phyloP scores from a whole-genome alignment of 441 rosid genomes.

The Iberis amara region DNA sequence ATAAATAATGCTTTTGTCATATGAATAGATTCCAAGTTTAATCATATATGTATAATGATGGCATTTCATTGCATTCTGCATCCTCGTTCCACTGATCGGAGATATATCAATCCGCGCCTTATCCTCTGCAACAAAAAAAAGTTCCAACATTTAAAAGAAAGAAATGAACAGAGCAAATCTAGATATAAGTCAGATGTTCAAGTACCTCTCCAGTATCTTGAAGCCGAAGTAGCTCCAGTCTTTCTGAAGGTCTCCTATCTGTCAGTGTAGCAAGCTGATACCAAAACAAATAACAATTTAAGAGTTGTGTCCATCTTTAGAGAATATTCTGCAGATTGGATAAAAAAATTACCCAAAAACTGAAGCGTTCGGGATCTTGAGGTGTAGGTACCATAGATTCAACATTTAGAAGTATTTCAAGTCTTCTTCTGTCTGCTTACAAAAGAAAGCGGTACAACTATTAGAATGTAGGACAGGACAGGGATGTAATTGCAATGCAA shows the following conservation, averaged over 20 bases:
- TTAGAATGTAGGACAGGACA: too few species aligned
- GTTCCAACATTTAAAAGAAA: constrained; percentile 9
- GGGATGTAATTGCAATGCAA: too few species aligned
- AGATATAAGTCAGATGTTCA: background rate
- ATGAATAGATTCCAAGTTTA: constrained; percentile 20
- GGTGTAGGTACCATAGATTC: constrained; percentile 84
- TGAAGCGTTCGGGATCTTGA: constrained; percentile 79
- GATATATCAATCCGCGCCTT: constrained; percentile 57
- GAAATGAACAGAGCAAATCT: background rate
- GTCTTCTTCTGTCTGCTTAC: constrained; percentile 55
- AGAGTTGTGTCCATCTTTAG: constrained; percentile 4
- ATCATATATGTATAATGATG: constrained; percentile 1
- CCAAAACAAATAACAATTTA: constrained; percentile 13
- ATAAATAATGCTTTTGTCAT: constrained; percentile 22
- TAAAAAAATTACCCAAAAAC: constrained; percentile 71
- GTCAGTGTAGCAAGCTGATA: constrained; percentile 71
- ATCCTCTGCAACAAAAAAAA: constrained; percentile 59
- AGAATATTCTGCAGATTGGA: constrained; percentile 3
- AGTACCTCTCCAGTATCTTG: constrained; percentile 82
- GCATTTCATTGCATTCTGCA: constrained; percentile 55
- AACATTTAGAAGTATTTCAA: constrained; percentile 51
- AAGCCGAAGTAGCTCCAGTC: constrained; percentile 69
- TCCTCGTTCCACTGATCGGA: constrained; percentile 57
- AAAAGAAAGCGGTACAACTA: too few species aligned
- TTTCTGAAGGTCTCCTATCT: constrained; percentile 70